Evolutionary conservation across 2,329 filamentous ascomycete species (phyloP).

Genomic region (Botryosphaeria dothidea): DNA sequence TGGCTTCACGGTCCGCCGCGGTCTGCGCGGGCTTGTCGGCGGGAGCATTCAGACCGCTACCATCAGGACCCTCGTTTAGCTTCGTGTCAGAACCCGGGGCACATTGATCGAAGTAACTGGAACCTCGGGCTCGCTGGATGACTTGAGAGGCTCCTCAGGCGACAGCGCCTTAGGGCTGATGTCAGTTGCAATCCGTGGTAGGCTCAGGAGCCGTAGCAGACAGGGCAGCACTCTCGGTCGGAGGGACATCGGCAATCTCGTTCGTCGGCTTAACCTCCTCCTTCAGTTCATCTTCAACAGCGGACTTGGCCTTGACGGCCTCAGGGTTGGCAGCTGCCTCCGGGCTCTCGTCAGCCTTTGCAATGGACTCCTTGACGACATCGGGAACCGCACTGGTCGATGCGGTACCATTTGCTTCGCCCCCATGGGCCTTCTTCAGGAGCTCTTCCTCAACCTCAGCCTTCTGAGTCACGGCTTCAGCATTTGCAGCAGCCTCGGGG

Average conservation of each 20-base stretch:
- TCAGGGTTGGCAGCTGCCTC: constrained; percentile 70
- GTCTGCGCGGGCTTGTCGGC: constrained; percentile 31
- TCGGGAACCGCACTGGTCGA: constrained; percentile 32
- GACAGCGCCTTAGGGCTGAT: constrained; percentile 16
- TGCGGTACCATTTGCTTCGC: constrained; percentile 26
- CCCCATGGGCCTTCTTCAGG: constrained; percentile 10
- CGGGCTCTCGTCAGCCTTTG: constrained; percentile 58
- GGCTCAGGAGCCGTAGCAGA: constrained; percentile 33
- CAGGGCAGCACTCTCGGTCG: constrained; percentile 39
- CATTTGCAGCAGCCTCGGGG: constrained; percentile 25
- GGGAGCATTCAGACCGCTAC: constrained; percentile 36
- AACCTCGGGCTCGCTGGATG: constrained; percentile 31
- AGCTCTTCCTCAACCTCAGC: constrained; percentile 23
- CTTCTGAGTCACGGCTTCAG: constrained; percentile 22
- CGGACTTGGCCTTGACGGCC: constrained; percentile 74
- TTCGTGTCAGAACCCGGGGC: constrained; percentile 1
- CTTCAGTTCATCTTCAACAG: constrained; percentile 72
- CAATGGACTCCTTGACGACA: constrained; percentile 47
- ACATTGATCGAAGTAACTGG: constrained; percentile 1
- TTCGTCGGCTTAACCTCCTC: constrained; percentile 55
- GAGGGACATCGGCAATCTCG: constrained; percentile 47
- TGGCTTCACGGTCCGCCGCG: constrained; percentile 42
- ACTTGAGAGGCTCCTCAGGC: constrained; percentile 24
- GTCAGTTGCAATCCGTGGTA: constrained; percentile 12
- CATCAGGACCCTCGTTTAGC: constrained; percentile 12